phyloP scores from a whole-genome alignment of 257 asterid genomes.

The Cinchona pubescens region DNA sequence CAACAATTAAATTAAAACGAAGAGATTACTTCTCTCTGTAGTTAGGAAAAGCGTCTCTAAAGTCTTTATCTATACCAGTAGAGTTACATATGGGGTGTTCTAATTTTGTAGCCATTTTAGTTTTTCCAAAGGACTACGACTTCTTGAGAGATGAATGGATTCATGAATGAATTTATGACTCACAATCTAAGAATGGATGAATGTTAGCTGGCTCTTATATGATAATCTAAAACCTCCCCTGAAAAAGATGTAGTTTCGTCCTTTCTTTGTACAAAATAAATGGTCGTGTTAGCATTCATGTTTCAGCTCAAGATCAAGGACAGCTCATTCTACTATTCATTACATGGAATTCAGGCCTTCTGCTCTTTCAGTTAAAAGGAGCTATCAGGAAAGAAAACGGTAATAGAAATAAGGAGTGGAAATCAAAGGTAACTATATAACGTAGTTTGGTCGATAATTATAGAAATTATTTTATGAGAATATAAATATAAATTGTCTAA shows the following conservation, averaged over 20 bases:
- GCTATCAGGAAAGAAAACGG: background rate
- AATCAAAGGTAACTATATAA: no score
- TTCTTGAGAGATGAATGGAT: background rate
- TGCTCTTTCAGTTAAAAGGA: background rate
- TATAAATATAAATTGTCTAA: no score
- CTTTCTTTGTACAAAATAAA: background rate
- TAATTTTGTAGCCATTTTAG: background rate
- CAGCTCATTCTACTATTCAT: background rate
- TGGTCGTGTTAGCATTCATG: background rate
- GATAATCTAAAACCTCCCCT: background rate
- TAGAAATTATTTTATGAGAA: no score
- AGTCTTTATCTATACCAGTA: constrained; percentile 8
- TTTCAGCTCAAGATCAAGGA: background rate
- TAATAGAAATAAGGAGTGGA: no score
- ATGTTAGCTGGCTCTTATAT: background rate
- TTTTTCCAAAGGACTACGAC: background rate
- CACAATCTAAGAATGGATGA: background rate
- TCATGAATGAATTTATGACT: background rate
- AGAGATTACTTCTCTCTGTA: no score
- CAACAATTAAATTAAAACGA: no score
- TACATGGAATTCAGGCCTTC: background rate
- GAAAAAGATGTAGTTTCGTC: background rate
- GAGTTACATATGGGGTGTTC: constrained; percentile 18
- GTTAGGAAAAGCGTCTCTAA: background rate
- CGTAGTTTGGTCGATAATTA: no score